Evolutionary conservation across 306 rosid genomes (phyloP), one percentile per base, ranked within the genome.

Genomic region (Castanopsis chinensis): DNA sequence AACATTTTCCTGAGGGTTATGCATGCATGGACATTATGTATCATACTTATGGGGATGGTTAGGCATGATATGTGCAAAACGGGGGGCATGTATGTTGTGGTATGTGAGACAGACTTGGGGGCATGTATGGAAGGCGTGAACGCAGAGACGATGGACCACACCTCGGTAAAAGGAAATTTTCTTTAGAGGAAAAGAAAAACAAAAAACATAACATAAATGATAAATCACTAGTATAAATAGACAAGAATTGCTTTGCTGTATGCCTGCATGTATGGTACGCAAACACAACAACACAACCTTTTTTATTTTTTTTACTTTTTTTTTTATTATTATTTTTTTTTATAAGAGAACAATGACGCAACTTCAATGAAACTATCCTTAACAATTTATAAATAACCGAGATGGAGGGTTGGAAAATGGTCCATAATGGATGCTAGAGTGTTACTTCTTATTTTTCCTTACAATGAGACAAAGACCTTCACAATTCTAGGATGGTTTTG

Each of bases 101-200:
- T 1, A 5, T 11, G 70, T 14, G 41, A 63, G 69, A 13, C 51
- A 12, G 64, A 51, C 60, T 49, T 49, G 53, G 5, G 54, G 57
- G 53, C 12, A 58, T 65, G 76, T 54, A 79, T 45, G 81, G 77
- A 53, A 72, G 57, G 74, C 79, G 78, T 76, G 72, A 71, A 67
- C 71, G 63, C 45, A 53, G 76, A 55, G 67, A 27, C 74, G 32
- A 60, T 45, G 82, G 84, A 59, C 78, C 52, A 68, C 72, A 5
- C 27, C 49, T 14, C 52, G 25, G 12, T 15, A 68, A 35, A 19
- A 20, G 52, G 5, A 19, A 20, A 67, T 6, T 12, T 49, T 49
- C 17, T 49, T 49, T 10, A 49, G 17, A 20, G 52, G 11, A 19
- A 20, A 67, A 3, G 25, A 67, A 33, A 32, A 18, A 8, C 9